Base-by-base conservation (phyloP, 805 yeast species). In the Cyberlindnera subsufficiens region DNA sequence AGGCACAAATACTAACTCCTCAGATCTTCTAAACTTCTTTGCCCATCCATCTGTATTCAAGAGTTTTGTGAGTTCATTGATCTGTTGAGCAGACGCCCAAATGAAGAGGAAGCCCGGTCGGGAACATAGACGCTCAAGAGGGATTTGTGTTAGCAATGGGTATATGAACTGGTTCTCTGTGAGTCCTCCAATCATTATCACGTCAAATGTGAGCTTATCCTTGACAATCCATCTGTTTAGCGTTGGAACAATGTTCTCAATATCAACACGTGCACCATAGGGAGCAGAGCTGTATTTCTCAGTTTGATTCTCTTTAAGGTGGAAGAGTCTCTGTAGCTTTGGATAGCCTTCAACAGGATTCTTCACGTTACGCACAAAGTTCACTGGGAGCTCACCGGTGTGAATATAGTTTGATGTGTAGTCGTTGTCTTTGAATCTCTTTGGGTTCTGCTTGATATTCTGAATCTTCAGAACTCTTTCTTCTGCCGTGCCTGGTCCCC, bases 141-240 rank as follows among this genome's bases (percentile, higher is more conserved):
- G 96, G 36, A 89, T 64, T 50, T 74, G 75, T 2, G 74, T 64
- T 19, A 90, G 65, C 3, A 82, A 53, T 0, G 86, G 84, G 35
- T 76, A 69, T 16, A 85, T 67, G 42, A 84, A 73, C 55, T 81
- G 89, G 55, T 83, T 80, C 50, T 85, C 90, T 1, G 83, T 75
- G 39, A 91, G 68, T 3, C 93, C 91, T 1, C 96, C 95, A 42
- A 90, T 78, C 95, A 91, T 87, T 13, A 91, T 84, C 10, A 88
- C 95, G 59, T 90, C 96, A 61, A 90, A 91, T 46, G 76, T 77
- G 32, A 86, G 56, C 7, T 74, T 70, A 43, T 79, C 77, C 16
- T 67, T 66, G 15, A 64, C 60, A 29, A 78, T 76, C 95, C 96
- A 85, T 17, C 61, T 56, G 44, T 75, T 72, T 44, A 90, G 65